A percentile compares a stretch with the other conserved stretches of the same genome.
These are phyloP conservation scores for Fusarium setosum DNA, from an alignment of 2,329 filamentous ascomycete species.

Conservation along the genomic window DNA sequence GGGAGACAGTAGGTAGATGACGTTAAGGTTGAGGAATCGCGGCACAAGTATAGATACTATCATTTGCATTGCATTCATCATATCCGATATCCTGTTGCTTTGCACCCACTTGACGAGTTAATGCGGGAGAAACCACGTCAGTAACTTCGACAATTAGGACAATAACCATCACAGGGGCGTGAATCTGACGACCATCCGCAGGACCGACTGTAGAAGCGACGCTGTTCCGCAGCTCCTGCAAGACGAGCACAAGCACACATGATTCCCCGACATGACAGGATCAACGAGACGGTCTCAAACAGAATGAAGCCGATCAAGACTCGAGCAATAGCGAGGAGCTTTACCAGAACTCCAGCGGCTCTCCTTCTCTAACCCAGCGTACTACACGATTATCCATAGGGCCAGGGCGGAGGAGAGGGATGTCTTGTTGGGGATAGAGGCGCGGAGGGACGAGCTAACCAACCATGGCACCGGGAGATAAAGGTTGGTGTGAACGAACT, in stretches of 20 bases:
- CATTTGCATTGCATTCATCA: not conserved
- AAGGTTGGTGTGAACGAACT: constrained; percentile 21
- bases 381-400: constrained; percentile 11
- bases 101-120: not conserved
- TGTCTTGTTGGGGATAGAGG: constrained; percentile 3
- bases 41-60: not conserved
- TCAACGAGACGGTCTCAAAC: constrained; percentile 19
- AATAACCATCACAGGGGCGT: not conserved
- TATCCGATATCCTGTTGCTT: not conserved
- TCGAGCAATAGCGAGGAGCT: constrained; percentile 26
- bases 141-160: not conserved
- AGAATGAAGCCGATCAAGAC: constrained; percentile 27
- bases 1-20: constrained; percentile 3
- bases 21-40: constrained; percentile 21
- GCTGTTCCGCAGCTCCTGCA: constrained; percentile 2
- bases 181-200: constrained; percentile 10
- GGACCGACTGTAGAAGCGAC: constrained; percentile 1
- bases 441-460: constrained; percentile 22
- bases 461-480: constrained; percentile 22
- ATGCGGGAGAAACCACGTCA: not conserved
- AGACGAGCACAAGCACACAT: constrained; percentile 29
- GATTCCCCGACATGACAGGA: constrained; percentile 12
- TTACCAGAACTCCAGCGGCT: constrained; percentile 23
- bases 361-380: not conserved
- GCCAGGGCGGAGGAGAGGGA: constrained; percentile 10